Evolutionary conservation across 2,329 filamentous ascomycete genomes (phyloP).

Genomic region (Westerdykella sp.): DNA sequence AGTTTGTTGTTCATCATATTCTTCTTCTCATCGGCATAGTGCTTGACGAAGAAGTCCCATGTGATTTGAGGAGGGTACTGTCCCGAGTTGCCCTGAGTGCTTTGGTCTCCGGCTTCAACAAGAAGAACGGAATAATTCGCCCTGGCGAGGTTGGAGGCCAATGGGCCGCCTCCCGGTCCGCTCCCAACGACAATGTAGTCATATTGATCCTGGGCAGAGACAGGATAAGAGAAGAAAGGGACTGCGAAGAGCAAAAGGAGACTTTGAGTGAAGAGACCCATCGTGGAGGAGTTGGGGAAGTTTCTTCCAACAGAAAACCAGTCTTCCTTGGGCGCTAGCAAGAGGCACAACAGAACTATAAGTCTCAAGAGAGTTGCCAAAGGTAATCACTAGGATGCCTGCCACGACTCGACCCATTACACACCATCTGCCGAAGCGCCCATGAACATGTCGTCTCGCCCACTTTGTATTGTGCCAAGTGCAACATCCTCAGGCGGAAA

Average conservation of each 20-base stretch:
- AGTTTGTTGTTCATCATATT: constrained; percentile 53
- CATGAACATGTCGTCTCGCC: no score
- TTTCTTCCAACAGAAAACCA: no score
- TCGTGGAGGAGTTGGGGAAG: background rate
- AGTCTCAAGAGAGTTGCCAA: no score
- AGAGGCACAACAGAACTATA: no score
- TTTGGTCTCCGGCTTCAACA: constrained; percentile 54
- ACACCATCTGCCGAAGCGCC: no score
- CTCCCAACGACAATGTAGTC: constrained; percentile 58
- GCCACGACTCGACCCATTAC: no score
- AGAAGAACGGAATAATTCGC: constrained; percentile 53
- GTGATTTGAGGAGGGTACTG: constrained; percentile 19
- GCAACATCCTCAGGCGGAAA: no score
- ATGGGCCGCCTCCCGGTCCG: constrained; percentile 17
- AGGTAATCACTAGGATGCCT: no score
- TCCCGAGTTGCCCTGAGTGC: constrained; percentile 39
- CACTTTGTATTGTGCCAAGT: no score
- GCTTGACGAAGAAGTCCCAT: constrained; percentile 53
- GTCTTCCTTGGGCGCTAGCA: no score
- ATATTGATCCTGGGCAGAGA: constrained; percentile 35
- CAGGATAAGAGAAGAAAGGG: constrained; percentile 1
- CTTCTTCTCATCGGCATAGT: constrained; percentile 49
- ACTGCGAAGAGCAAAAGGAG: constrained; percentile 8
- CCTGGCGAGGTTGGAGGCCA: constrained; percentile 49
- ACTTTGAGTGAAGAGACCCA: constrained; percentile 12